A percentile compares a stretch with the other conserved stretches of the same genome.
Evolutionary conservation across 805 yeast species (phyloP).

Genomic region (Candida ulmi): DNA sequence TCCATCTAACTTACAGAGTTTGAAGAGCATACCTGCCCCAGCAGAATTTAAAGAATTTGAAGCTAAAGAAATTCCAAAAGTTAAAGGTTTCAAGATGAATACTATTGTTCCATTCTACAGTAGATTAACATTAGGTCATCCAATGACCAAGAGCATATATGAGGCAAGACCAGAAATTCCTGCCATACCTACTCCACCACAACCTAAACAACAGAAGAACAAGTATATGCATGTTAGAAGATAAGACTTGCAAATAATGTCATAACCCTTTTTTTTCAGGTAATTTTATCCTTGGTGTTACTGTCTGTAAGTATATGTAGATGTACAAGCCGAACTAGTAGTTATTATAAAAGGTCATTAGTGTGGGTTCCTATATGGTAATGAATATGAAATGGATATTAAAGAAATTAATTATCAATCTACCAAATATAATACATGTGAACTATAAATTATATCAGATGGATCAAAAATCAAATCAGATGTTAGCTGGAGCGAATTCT

Average conservation of each 20-base stretch:
- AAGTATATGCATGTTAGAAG: constrained; percentile 61
- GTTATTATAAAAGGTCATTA: too few species aligned
- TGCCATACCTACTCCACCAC: constrained; percentile 25
- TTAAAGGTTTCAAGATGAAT: constrained; percentile 84
- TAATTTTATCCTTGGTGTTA: too few species aligned
- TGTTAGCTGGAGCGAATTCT: constrained; percentile 27
- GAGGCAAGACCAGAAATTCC: constrained; percentile 45
- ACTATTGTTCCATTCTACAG: constrained; percentile 86
- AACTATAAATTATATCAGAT: too few species aligned
- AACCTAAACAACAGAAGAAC: constrained; percentile 44
- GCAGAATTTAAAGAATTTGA: constrained; percentile 52
- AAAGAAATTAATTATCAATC: too few species aligned
- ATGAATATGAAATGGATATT: too few species aligned
- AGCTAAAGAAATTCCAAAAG: constrained; percentile 62
- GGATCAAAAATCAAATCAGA: constrained; percentile 1
- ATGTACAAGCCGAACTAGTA: too few species aligned
- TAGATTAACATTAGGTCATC: constrained; percentile 74
- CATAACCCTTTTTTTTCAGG: neutral
- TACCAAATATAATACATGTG: too few species aligned
- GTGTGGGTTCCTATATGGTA: too few species aligned
- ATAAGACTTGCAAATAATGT: constrained; percentile 13
- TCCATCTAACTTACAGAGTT: constrained; percentile 63
- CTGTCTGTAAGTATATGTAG: too few species aligned
- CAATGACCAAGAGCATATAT: constrained; percentile 68
- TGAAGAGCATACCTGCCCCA: constrained; percentile 62